Conservation (phyloP, 306 rosid species). For the Dalbergia cochinchinensis region DNA sequence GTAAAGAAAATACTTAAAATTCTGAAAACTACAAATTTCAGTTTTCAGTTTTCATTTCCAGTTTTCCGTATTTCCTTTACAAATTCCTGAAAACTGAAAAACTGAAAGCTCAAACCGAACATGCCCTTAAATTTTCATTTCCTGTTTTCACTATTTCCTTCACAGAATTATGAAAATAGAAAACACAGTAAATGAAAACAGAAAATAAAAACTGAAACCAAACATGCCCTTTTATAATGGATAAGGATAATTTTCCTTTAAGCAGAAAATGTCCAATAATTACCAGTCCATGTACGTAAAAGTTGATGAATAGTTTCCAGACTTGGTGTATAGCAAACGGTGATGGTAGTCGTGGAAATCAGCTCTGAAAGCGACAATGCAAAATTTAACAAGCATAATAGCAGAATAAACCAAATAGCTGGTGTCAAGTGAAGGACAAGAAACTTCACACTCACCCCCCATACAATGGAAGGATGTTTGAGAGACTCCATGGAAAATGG, state of each 20-base stretch:
- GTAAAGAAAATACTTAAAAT: too few species aligned
- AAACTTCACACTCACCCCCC: slow-evolving; percentile 75
- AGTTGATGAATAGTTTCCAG: slow-evolving; percentile 97
- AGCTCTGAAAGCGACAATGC: slow-evolving; percentile 61
- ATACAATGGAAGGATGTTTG: slow-evolving; percentile 90
- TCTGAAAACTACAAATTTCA: too few species aligned
- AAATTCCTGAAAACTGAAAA: too few species aligned
- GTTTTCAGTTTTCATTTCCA: too few species aligned
- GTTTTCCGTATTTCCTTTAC: too few species aligned
- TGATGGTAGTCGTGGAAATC: slow-evolving; percentile 98
- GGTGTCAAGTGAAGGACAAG: slow-evolving; percentile 27
- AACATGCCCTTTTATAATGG: too few species aligned
- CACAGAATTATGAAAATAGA: too few species aligned
- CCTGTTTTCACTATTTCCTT: too few species aligned
- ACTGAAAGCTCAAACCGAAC: too few species aligned
- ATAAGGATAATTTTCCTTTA: not conserved
- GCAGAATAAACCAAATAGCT: not conserved
- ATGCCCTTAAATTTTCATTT: too few species aligned
- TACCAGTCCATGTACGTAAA: slow-evolving; percentile 94
- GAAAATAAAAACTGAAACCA: too few species aligned
- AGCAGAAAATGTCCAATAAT: slow-evolving; percentile 37
- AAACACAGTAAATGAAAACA: too few species aligned
- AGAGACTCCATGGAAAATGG: slow-evolving; percentile 95
- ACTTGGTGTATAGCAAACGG: slow-evolving; percentile 87
- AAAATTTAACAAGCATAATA: slow-evolving; percentile 39